Conservation (phyloP, 169 alveolate species). For the Plasmodium gonderi region DNA sequence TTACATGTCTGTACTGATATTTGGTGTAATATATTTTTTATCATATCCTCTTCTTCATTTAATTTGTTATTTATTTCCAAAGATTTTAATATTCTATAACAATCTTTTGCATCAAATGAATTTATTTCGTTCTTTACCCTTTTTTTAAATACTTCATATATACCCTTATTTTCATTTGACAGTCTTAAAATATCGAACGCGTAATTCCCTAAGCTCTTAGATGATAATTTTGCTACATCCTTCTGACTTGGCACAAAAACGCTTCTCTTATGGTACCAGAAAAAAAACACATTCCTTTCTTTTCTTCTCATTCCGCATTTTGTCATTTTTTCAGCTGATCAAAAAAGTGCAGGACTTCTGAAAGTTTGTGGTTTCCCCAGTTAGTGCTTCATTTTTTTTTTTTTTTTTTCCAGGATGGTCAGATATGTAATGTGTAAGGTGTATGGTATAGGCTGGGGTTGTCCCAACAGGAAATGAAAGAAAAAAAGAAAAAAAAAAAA, state of each 20-base stretch:
- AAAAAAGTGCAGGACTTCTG: neutral
- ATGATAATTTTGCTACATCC: slow-evolving; percentile 42
- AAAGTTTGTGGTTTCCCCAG: neutral
- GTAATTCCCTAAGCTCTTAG: slow-evolving; percentile 46
- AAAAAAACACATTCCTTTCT: neutral
- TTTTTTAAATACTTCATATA: slow-evolving; percentile 38
- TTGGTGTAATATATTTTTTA: slow-evolving; percentile 17
- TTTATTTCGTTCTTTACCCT: slow-evolving; percentile 15
- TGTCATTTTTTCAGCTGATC: slow-evolving; percentile 11
- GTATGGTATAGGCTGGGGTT: neutral
- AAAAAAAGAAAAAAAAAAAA: neutral
- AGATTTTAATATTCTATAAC: slow-evolving; percentile 67
- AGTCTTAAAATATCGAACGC: slow-evolving; percentile 63
- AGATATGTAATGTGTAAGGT: neutral
- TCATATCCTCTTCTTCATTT: slow-evolving; percentile 39
- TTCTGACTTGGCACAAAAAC: slow-evolving; percentile 22
- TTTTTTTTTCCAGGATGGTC: neutral
- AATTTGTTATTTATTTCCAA: slow-evolving; percentile 55
- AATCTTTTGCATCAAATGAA: slow-evolving; percentile 60
- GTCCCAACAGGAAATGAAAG: neutral
- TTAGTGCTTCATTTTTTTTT: neutral
- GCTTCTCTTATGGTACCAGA: neutral
- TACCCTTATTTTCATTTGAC: slow-evolving; percentile 19
- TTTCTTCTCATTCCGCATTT: neutral
- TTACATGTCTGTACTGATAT: slow-evolving; percentile 43